These are phyloP conservation scores for Nemania sp. DNA, from an alignment of 2,329 filamentous ascomycete genomes.

Conservation along the genomic window DNA sequence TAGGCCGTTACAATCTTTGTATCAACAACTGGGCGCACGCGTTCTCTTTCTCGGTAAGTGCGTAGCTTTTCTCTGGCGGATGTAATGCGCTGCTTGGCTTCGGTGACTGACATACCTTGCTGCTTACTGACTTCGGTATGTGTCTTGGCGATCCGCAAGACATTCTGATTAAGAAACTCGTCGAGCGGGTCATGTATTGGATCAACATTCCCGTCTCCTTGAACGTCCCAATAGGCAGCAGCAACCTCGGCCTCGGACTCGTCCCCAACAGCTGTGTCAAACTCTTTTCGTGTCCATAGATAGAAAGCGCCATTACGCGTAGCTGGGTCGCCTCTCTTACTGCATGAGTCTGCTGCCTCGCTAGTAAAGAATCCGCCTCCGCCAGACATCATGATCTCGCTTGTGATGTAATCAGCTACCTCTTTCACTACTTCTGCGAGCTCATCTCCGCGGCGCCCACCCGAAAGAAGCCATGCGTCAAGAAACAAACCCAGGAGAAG, in stretches of 20 bases:
- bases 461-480: slow-evolving; percentile 79
- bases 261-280: slow-evolving; percentile 78
- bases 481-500: slow-evolving; percentile 86
- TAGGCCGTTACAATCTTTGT: slow-evolving; percentile 89
- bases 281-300: slow-evolving; percentile 90
- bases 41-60: slow-evolving; percentile 77
- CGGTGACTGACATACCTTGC: slow-evolving; percentile 76
- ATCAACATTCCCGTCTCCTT: slow-evolving; percentile 85
- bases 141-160: slow-evolving; percentile 78
- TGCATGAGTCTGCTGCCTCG: slow-evolving; percentile 89
- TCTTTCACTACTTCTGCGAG: slow-evolving; percentile 84
- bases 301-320: slow-evolving; percentile 95
- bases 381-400: slow-evolving; percentile 72
- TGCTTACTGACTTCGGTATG: slow-evolving; percentile 77
- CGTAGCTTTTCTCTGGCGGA: slow-evolving; percentile 76
- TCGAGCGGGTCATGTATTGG: slow-evolving; percentile 88
- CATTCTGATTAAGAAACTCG: slow-evolving; percentile 94
- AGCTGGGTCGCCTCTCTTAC: slow-evolving; percentile 78
- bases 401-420: slow-evolving; percentile 87
- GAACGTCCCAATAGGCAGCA: slow-evolving; percentile 86
- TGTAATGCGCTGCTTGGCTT: slow-evolving; percentile 75
- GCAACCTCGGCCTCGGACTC: slow-evolving; percentile 76
- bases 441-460: slow-evolving; percentile 69
- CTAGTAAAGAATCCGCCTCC: slow-evolving; percentile 86
- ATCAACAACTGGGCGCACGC: slow-evolving; percentile 82